Evolutionary conservation across 1,139 yeast species (phyloP), one percentile per base, ranked within the genome.

Genomic region (Blastobotrys petasosporus): DNA sequence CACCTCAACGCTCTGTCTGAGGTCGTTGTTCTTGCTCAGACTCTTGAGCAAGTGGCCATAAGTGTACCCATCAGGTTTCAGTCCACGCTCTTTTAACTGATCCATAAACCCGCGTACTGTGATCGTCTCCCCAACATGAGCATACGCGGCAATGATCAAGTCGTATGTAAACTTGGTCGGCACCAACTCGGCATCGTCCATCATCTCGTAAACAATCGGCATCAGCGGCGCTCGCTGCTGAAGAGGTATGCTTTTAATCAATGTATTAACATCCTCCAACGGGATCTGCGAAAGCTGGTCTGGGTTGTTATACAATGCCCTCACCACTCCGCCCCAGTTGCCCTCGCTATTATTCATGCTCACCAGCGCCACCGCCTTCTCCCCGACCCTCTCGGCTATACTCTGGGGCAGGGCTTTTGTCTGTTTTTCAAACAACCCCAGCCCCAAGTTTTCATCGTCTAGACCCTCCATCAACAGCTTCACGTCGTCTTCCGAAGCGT

Each of bases 31-130:
- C 57, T 69, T 62, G 47, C 60, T 50, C 46, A 67, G 63, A 3
- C 69, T 68, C 53, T 72, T 71, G 40, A 75, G 67, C 59, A 75
- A 56, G 52, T 72, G 71, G 2, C 74, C 72, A 54, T 62, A 77
- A 44, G 78, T 69, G 50, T 63, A 60, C 37, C 58, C 51, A 48
- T 67, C 64, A 0, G 77, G 78, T n/a, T 52, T 49, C 17, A 61
- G 54, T 31, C 70, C 71, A 20, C 54, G 60, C 2, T 51, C 52
- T 7, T 64, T 49, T 44, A 67, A 60, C 39, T 60, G 61, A 45
- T 63, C 62, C 50, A 62, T 59, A 11, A 66, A 58, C 9, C 60
- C 55, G 37, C 67, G 66, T 1, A 67, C 71, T 6, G 58, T 53
- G 7, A 39, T 52, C 0, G 60, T 54, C 10, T 56, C 46, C 4